Evolutionary conservation across 2,329 filamentous ascomycete genomes (phyloP).

Genomic region (Aureobasidium melanogenum): DNA sequence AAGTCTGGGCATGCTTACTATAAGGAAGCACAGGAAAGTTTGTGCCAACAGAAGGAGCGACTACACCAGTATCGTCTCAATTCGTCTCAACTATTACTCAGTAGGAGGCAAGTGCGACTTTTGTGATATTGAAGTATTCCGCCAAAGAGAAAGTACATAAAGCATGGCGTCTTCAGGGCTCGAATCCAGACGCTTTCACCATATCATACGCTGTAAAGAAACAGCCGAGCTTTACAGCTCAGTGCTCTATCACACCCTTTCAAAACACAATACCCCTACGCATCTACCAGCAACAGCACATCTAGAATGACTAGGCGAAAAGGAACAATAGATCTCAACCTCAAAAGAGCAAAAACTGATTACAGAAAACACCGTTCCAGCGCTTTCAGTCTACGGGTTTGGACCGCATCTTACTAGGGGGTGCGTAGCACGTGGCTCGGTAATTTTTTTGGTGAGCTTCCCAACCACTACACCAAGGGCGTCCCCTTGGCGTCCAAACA

Average conservation of each 20-base stretch:
- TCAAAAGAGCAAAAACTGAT: background rate
- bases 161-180: background rate
- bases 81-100: too few species aligned
- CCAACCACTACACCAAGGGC: background rate
- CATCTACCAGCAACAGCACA: background rate
- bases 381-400: background rate
- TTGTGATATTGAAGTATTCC: too few species aligned
- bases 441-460: background rate
- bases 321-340: background rate
- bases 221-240: background rate
- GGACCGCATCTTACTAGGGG: background rate
- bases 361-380: background rate
- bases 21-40: too few species aligned
- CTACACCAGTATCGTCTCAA: too few species aligned
- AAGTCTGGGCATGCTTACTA: too few species aligned
- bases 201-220: background rate
- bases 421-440: background rate
- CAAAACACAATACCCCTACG: background rate
- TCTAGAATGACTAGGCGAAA: background rate
- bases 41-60: too few species aligned
- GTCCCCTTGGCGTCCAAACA: background rate
- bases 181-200: background rate
- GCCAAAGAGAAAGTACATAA: background rate
- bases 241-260: background rate
- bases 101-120: too few species aligned